These are phyloP conservation scores for Bolboschoenoplectus hybrid DNA, from an alignment of 202 grass and related monocot genomes.

Conservation along the genomic window DNA sequence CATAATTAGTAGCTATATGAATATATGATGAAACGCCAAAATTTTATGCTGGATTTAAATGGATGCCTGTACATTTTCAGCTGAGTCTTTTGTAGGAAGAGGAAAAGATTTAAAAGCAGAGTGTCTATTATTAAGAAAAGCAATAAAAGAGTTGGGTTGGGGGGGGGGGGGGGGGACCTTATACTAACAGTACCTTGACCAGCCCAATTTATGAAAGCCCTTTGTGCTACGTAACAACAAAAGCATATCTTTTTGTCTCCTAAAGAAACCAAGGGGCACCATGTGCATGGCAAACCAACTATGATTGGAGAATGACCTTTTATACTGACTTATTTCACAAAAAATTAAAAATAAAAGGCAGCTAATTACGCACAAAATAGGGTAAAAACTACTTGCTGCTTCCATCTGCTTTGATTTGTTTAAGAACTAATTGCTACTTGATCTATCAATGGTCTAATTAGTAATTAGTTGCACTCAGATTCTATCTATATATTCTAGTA, in stretches of 20 bases:
- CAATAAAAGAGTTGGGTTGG: constrained; percentile 27
- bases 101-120: background rate
- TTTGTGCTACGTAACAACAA: constrained; percentile 35
- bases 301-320: background rate
- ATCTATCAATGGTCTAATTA: background rate
- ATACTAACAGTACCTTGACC: background rate
- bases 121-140: constrained; percentile 17
- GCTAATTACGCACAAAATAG: background rate
- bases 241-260: constrained; percentile 11
- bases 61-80: background rate
- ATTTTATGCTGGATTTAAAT: constrained; percentile 22
- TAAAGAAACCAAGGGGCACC: background rate
- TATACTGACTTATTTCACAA: too few species aligned
- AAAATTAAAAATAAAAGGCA: too few species aligned
- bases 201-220: constrained; percentile 25
- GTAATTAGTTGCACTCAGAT: background rate
- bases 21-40: background rate
- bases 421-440: background rate
- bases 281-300: background rate
- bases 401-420: background rate
- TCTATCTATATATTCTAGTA: background rate
- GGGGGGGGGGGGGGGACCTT: too few species aligned
- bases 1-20: background rate
- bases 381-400: background rate
- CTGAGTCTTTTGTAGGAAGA: background rate